phyloP scores from a whole-genome alignment of 257 asterid species.

The Fraxinus quadrangulata region DNA sequence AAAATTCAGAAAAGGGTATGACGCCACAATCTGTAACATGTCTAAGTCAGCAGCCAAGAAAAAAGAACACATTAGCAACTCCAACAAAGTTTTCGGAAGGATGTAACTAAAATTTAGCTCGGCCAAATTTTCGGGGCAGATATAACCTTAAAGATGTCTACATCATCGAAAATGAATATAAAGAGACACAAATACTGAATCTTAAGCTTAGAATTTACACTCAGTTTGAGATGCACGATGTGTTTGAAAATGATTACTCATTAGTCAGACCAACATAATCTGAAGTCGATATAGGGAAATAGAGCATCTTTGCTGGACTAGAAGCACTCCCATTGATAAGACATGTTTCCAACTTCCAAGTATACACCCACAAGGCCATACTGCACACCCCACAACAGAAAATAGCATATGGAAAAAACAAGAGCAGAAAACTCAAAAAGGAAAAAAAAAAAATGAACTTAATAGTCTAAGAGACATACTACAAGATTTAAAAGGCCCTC shows the following conservation, averaged over 20 bases:
- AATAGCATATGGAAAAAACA: neutral
- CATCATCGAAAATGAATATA: neutral
- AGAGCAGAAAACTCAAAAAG: neutral
- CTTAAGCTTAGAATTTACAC: neutral
- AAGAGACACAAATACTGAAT: neutral
- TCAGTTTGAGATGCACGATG: neutral
- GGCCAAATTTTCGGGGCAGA: neutral
- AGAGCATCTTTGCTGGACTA: neutral
- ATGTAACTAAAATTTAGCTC: neutral
- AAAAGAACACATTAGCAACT: too few species aligned
- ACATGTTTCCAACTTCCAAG: neutral
- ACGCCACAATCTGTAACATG: too few species aligned
- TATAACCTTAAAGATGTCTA: neutral
- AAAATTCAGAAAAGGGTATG: too few species aligned
- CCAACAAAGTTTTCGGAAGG: neutral
- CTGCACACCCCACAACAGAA: neutral
- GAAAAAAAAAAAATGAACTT: neutral
- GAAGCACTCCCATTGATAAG: neutral
- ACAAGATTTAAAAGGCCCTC: neutral
- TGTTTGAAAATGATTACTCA: neutral
- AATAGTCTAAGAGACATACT: neutral
- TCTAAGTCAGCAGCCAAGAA: too few species aligned
- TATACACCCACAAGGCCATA: neutral
- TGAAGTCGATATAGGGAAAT: neutral
- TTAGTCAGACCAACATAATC: neutral